Conservation (phyloP, 192 early-diverging fungal genomes). For the Haplosporangium gracile region DNA sequence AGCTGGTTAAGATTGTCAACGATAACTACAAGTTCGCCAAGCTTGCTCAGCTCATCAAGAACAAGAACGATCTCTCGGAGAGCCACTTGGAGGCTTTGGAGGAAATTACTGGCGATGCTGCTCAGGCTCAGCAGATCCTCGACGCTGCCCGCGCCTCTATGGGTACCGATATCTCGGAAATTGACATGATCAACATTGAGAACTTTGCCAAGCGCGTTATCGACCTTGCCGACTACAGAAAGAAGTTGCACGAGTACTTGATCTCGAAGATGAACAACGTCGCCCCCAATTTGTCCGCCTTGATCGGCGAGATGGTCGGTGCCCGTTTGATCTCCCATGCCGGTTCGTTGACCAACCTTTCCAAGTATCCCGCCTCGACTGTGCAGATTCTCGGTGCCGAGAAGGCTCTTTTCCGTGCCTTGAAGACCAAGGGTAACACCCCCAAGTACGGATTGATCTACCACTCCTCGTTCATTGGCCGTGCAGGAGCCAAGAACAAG, state of each 20-base stretch:
- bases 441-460: slow-evolving; percentile 99
- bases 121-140: slow-evolving; percentile 87
- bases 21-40: slow-evolving; percentile 95
- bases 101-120: slow-evolving; percentile 84
- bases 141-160: slow-evolving; percentile 97
- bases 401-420: slow-evolving; percentile 97
- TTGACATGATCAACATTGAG: slow-evolving; percentile 97
- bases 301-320: slow-evolving; percentile 96
- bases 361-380: slow-evolving; percentile 97
- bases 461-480: slow-evolving; percentile 97
- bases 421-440: slow-evolving; percentile 97
- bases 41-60: slow-evolving; percentile 89
- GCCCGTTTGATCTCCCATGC: slow-evolving; percentile 97
- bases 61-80: slow-evolving; percentile 90
- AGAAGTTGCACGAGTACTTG: slow-evolving; percentile 91
- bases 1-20: slow-evolving; percentile 94
- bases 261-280: slow-evolving; percentile 96
- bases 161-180: slow-evolving; percentile 97
- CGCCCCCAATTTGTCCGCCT: slow-evolving; percentile 95
- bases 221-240: slow-evolving; percentile 93
- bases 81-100: slow-evolving; percentile 82
- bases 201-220: slow-evolving; percentile 94
- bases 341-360: slow-evolving; percentile 94
- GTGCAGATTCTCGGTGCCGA: slow-evolving; percentile 99
- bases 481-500: slow-evolving; percentile 98